Percentiles rank a stretch among this genome's conserved stretches.
Evolutionary conservation across 306 rosid genomes (phyloP).

Genomic region (Quercus variabilis): DNA sequence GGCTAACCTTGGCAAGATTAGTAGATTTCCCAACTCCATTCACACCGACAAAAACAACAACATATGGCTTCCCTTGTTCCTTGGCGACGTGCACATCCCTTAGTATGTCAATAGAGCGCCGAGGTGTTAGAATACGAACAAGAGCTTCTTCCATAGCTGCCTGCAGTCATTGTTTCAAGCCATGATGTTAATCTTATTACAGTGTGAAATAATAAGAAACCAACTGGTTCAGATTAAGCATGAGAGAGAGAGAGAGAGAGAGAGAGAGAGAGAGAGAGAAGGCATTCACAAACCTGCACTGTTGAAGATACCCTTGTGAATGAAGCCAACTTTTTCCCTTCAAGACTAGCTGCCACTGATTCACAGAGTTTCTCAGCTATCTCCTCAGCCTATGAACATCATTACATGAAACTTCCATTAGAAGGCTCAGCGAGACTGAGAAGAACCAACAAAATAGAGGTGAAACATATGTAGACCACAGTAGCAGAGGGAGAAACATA

Average conservation of each 20-base stretch:
- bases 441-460: not conserved
- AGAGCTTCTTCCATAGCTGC: constrained; percentile 98
- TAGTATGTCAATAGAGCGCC: constrained; percentile 87
- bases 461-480: constrained; percentile 1
- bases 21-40: constrained; percentile 99
- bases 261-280: constrained; percentile 14
- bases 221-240: not conserved
- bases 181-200: constrained; percentile 11
- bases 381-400: constrained; percentile 77
- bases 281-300: constrained; percentile 61
- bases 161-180: constrained; percentile 35
- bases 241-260: constrained; percentile 2
- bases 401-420: constrained; percentile 24
- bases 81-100: constrained; percentile 94
- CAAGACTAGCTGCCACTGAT: constrained; percentile 97
- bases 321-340: constrained; percentile 89
- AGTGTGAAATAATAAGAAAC: not conserved
- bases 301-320: constrained; percentile 97
- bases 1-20: constrained; percentile 84
- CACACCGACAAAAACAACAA: constrained; percentile 96
- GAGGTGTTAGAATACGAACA: constrained; percentile 87
- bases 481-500: constrained; percentile 32
- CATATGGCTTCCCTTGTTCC: constrained; percentile 94
- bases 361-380: constrained; percentile 99
- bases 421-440: constrained; percentile 2